Conservation (phyloP, 2,329 filamentous ascomycete species). For the Aspergillus tamarii region DNA sequence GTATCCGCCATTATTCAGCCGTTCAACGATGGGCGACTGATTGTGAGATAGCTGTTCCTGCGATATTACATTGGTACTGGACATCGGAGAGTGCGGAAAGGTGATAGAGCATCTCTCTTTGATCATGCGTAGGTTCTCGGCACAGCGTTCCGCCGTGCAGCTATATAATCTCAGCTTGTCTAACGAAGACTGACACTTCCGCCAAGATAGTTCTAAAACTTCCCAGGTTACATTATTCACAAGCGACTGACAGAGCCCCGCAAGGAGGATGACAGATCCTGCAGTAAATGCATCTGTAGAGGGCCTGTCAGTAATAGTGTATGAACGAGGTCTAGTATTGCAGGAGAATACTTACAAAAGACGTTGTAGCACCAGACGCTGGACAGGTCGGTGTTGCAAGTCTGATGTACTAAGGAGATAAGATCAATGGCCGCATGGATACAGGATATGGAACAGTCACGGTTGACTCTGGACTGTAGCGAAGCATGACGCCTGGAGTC, state of each 20-base stretch:
- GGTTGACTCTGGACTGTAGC: background rate
- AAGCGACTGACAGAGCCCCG: background rate
- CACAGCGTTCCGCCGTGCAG: background rate
- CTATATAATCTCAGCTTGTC: background rate
- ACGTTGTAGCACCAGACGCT: background rate
- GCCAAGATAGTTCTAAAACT: background rate
- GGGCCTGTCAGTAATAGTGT: background rate
- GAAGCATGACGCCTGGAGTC: background rate
- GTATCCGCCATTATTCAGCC: background rate
- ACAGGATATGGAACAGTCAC: background rate
- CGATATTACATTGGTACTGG: background rate
- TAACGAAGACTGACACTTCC: background rate
- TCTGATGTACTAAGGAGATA: background rate
- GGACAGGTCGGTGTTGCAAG: background rate
- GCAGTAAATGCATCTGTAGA: background rate
- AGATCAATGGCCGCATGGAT: background rate
- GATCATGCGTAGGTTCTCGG: background rate
- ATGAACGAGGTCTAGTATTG: too few species aligned
- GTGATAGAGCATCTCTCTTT: background rate
- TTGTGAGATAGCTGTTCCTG: background rate
- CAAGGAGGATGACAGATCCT: background rate
- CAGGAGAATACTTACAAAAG: background rate
- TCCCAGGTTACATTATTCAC: background rate
- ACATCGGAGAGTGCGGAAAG: background rate
- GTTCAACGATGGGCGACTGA: background rate